A percentile compares a stretch with the other conserved stretches of the same genome.
These are phyloP conservation scores for Globisporangium echinulatum DNA, from an alignment of 352 stramenopile species.

Conservation along the genomic window DNA sequence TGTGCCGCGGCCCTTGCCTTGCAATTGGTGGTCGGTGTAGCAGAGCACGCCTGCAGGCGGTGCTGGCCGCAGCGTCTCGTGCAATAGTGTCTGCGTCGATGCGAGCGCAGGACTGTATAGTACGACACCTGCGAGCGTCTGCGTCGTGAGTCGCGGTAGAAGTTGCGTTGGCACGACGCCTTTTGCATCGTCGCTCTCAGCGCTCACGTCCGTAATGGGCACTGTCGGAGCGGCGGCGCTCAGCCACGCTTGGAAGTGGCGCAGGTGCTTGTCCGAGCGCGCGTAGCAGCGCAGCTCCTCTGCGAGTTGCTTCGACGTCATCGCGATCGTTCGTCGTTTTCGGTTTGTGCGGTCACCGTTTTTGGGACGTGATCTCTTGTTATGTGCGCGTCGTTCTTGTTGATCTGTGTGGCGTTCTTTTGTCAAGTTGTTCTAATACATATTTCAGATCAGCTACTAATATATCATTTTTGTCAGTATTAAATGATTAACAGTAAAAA, in stretches of 20 bases:
- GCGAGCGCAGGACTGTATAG: slow-evolving; percentile 61
- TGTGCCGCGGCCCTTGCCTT: slow-evolving; percentile 71
- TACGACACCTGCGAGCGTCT: slow-evolving; percentile 57
- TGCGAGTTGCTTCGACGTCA: slow-evolving; percentile 41
- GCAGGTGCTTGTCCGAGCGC: slow-evolving; percentile 65
- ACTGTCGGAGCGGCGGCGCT: slow-evolving; percentile 17
- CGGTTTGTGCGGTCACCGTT: too few relatives aligned
- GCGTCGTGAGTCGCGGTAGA: slow-evolving; percentile 53
- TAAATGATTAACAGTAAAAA: too few relatives aligned
- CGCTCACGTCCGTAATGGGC: slow-evolving; percentile 16
- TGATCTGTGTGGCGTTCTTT: too few relatives aligned
- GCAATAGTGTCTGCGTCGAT: slow-evolving; percentile 83
- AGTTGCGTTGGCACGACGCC: slow-evolving; percentile 14
- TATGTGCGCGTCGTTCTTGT: background rate
- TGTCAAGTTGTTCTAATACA: too few relatives aligned
- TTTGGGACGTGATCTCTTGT: background rate
- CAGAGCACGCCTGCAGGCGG: slow-evolving; percentile 65
- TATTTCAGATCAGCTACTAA: too few relatives aligned
- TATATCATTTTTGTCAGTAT: too few relatives aligned
- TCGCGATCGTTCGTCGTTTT: background rate
- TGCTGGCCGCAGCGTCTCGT: slow-evolving; percentile 60
- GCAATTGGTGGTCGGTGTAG: slow-evolving; percentile 74
- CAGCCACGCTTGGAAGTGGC: slow-evolving; percentile 62
- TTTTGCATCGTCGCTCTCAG: slow-evolving; percentile 26
- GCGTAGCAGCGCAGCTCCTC: slow-evolving; percentile 71